Conservation (phyloP, 2,329 filamentous ascomycete species). For the Cytospora leucostoma region DNA sequence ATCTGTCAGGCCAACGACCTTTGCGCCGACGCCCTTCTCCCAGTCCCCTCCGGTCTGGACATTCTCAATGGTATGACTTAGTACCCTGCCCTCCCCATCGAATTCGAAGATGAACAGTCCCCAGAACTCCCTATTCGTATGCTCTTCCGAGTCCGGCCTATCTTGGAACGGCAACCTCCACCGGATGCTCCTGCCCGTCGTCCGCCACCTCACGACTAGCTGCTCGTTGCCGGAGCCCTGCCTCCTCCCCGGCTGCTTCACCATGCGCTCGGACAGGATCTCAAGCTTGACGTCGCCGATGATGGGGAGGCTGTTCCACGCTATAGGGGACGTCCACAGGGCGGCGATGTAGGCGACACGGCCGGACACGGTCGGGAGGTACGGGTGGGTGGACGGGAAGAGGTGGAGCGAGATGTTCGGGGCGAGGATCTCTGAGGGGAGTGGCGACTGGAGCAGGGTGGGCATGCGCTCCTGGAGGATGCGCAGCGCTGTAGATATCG, state of each 20-base stretch:
- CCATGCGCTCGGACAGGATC: constrained; percentile 88
- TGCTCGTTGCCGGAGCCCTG: constrained; percentile 70
- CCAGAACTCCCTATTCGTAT: constrained; percentile 72
- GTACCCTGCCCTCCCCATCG: constrained; percentile 79
- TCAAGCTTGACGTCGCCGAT: constrained; percentile 86
- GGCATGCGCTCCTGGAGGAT: constrained; percentile 68
- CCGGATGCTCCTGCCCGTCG: constrained; percentile 51
- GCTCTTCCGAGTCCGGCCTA: constrained; percentile 32
- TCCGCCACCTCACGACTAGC: constrained; percentile 89
- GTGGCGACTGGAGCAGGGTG: constrained; percentile 64
- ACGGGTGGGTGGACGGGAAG: constrained; percentile 76
- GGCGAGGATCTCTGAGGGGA: constrained; percentile 74
- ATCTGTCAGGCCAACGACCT: constrained; percentile 88
- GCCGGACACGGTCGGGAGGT: constrained; percentile 89
- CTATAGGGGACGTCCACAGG: constrained; percentile 92
- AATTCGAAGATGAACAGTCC: constrained; percentile 97
- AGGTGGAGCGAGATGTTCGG: constrained; percentile 71
- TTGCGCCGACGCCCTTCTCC: constrained; percentile 77
- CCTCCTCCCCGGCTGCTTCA: constrained; percentile 55
- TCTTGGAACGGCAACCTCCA: constrained; percentile 34
- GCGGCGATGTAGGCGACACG: constrained; percentile 89
- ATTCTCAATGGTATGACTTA: constrained; percentile 92
- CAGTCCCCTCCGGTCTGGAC: constrained; percentile 80
- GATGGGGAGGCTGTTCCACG: constrained; percentile 90
- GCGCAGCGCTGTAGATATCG: constrained; percentile 53